Evolutionary conservation across 2,329 filamentous ascomycete species (phyloP).

Genomic region (Fusarium avenaceum): DNA sequence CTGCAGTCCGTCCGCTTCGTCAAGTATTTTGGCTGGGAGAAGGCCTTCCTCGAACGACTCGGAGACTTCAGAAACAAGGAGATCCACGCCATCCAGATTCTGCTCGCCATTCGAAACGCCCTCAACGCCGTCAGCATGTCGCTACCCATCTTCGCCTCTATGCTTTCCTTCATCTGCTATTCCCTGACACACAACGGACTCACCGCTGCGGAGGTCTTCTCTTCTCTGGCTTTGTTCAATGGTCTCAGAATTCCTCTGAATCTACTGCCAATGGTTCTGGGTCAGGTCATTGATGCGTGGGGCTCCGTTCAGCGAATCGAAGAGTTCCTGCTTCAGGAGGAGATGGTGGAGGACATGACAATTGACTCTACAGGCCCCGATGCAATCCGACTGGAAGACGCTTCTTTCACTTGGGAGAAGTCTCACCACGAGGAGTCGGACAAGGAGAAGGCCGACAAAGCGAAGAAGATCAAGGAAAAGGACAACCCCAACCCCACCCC

Average conservation of each 20-base stretch:
- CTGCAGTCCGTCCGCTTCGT: slow-evolving; percentile 92
- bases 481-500: slow-evolving; percentile 22
- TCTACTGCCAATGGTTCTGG: slow-evolving; percentile 86
- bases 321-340: slow-evolving; percentile 88
- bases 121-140: slow-evolving; percentile 88
- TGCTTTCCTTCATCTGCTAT: slow-evolving; percentile 92
- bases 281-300: slow-evolving; percentile 90
- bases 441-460: slow-evolving; percentile 61
- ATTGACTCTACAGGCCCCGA: slow-evolving; percentile 69
- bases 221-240: slow-evolving; percentile 96
- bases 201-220: slow-evolving; percentile 85
- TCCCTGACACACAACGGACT: slow-evolving; percentile 76
- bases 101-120: slow-evolving; percentile 85
- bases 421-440: slow-evolving; percentile 68
- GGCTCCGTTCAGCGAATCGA: slow-evolving; percentile 87
- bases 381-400: slow-evolving; percentile 78
- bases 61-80: slow-evolving; percentile 80
- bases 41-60: slow-evolving; percentile 83
- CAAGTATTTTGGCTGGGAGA: slow-evolving; percentile 97
- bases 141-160: slow-evolving; percentile 92
- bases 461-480: slow-evolving; percentile 51
- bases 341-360: slow-evolving; percentile 78
- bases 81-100: slow-evolving; percentile 84
- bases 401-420: slow-evolving; percentile 90
- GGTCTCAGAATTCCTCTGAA: slow-evolving; percentile 91